Conservation (phyloP, 352 stramenopile species). For the Phytopythium delawarense region DNA sequence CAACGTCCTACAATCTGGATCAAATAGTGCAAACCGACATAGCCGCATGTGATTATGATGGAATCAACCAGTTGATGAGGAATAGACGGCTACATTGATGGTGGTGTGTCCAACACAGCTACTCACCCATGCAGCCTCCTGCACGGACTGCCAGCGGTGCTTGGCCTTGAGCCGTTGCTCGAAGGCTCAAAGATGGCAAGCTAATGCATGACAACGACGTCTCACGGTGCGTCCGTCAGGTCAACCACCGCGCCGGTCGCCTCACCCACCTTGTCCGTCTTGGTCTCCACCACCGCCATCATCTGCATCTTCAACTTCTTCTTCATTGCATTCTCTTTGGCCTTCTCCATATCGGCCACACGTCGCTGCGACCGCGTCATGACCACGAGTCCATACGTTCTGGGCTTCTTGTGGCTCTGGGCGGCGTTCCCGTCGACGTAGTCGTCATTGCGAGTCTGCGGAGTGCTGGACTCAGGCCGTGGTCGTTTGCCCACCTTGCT, state of each 20-base stretch:
- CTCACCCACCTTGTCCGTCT: neutral
- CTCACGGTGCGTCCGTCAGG: neutral
- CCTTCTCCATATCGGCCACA: neutral
- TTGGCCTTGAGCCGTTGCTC: too few species aligned
- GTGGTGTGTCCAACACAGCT: too few species aligned
- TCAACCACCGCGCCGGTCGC: neutral
- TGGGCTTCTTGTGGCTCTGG: neutral
- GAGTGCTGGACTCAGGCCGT: neutral
- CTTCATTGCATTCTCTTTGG: too few species aligned
- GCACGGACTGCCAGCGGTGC: too few species aligned
- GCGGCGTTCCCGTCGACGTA: neutral
- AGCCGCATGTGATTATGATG: too few species aligned
- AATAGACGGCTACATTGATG: too few species aligned
- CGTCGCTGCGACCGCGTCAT: neutral
- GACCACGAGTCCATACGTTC: neutral
- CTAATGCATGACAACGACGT: too few species aligned
- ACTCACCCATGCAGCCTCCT: too few species aligned
- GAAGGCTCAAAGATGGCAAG: too few species aligned
- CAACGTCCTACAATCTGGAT: too few species aligned
- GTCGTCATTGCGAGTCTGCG: neutral
- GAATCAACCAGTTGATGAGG: too few species aligned
- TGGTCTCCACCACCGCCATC: neutral
- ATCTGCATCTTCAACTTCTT: neutral
- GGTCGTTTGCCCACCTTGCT: conserved; percentile 2
- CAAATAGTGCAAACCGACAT: too few species aligned